Percentiles rank a stretch among this genome's conserved stretches.
phyloP scores from a whole-genome alignment of 176 grass and related monocot species.

The Luzula sylvatica region DNA sequence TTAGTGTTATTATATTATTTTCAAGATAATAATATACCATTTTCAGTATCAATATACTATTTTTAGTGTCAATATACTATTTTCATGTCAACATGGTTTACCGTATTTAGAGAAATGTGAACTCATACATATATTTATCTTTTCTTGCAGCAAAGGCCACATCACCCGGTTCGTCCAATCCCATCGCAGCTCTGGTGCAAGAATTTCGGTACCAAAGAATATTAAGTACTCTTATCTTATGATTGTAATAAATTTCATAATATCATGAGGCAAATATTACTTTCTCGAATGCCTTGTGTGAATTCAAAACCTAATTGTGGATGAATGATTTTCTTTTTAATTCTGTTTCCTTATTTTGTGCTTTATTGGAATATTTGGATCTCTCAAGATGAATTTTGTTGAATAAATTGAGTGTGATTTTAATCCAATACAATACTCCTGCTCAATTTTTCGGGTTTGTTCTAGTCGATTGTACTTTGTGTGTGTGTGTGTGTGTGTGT shows the following conservation, averaged over 20 bases:
- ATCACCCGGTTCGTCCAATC: slow-evolving; percentile 82
- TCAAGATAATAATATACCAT: no score
- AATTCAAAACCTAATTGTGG: slow-evolving; percentile 1
- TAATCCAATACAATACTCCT: no score
- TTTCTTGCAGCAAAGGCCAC: slow-evolving; percentile 79
- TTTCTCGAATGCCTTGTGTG: not conserved
- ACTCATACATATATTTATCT: not conserved
- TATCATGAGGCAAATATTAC: not conserved
- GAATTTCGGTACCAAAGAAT: slow-evolving; percentile 93
- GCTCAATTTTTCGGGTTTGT: no score
- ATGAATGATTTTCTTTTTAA: not conserved
- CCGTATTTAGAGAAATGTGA: no score
- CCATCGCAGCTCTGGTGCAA: slow-evolving; percentile 99
- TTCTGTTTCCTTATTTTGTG: not conserved
- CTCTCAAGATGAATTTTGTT: slow-evolving; percentile 2
- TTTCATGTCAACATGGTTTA: no score
- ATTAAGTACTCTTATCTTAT: slow-evolving; percentile 27
- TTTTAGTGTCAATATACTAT: no score
- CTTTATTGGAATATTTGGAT: not conserved
- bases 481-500: no score
- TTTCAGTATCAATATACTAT: no score
- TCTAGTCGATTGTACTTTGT: no score
- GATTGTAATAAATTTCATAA: not conserved
- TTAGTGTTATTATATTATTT: no score
- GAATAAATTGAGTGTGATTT: slow-evolving; percentile 15